Percentiles rank a stretch among this genome's conserved stretches.
Evolutionary conservation across 371 early-diverging fungal species (phyloP).

Genomic region (Mortierella sp.): DNA sequence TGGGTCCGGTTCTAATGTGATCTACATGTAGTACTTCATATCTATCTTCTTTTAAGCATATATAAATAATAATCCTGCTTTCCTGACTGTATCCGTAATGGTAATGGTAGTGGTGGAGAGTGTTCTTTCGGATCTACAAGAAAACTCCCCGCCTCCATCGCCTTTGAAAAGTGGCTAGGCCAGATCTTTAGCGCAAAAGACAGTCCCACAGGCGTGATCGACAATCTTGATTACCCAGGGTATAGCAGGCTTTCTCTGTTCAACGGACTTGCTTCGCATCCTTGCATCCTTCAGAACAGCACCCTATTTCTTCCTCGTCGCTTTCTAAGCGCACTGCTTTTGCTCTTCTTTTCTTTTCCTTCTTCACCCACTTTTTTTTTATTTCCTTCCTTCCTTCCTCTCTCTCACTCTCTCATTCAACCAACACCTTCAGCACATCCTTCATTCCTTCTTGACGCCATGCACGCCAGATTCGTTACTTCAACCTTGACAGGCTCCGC

Average conservation of each 20-base stretch:
- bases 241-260: too few species aligned
- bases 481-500: constrained; percentile 42
- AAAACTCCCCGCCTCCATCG: background rate
- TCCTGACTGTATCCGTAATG: background rate
- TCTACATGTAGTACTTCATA: background rate
- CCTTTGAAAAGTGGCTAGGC: background rate
- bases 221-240: too few species aligned
- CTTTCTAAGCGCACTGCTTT: background rate
- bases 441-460: constrained; percentile 10
- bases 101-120: background rate
- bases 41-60: background rate
- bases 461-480: constrained; percentile 49
- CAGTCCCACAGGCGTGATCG: background rate
- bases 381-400: background rate
- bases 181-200: background rate
- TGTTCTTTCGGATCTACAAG: background rate
- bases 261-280: background rate
- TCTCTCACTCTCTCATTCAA: background rate
- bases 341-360: background rate
- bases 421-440: background rate
- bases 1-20: background rate
- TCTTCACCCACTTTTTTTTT: background rate
- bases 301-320: constrained; percentile 9
- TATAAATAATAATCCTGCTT: background rate
- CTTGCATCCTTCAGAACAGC: background rate